These are phyloP conservation scores for Ochetophila trinervis DNA, from an alignment of 306 rosid species.

Conservation along the genomic window DNA sequence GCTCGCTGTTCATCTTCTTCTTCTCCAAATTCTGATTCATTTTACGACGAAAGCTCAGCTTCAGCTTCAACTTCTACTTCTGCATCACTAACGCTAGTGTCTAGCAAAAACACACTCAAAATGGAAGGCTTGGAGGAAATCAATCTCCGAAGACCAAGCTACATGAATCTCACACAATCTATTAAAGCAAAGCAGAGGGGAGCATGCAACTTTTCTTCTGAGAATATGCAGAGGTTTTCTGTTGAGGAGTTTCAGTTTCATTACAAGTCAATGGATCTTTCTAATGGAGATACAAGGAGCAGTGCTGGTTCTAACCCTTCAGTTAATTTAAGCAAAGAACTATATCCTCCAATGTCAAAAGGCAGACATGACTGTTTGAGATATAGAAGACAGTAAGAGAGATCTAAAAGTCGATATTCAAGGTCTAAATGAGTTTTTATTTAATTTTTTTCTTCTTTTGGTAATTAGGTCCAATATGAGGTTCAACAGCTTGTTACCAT, in stretches of 20 bases:
- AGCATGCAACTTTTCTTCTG: constrained; percentile 36
- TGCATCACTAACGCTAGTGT: constrained; percentile 36
- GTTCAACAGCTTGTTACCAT: too few species aligned
- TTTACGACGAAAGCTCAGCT: constrained; percentile 49
- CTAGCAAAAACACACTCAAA: constrained; percentile 21
- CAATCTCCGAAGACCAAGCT: constrained; percentile 40
- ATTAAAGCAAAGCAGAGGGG: constrained; percentile 55
- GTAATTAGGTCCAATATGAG: too few species aligned
- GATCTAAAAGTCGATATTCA: background rate
- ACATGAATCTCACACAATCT: constrained; percentile 64
- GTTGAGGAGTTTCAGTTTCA: constrained; percentile 45
- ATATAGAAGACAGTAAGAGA: constrained; percentile 25
- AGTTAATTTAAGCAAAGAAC: constrained; percentile 42
- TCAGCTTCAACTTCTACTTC: constrained; percentile 45
- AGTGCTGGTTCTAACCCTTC: constrained; percentile 49
- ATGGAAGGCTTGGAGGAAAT: constrained; percentile 33
- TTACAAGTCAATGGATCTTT: constrained; percentile 31
- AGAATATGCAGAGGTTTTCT: constrained; percentile 32
- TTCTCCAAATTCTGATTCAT: constrained; percentile 52
- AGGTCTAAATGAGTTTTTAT: too few species aligned
- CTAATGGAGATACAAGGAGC: constrained; percentile 53
- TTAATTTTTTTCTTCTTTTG: too few species aligned
- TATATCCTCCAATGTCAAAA: constrained; percentile 26
- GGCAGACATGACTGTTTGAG: constrained; percentile 37
- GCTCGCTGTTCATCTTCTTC: constrained; percentile 48